Evolutionary conservation across 2,329 filamentous ascomycete genomes (phyloP), one percentile per base, ranked within the genome.

Genomic region (Dactylonectria macrodidyma): DNA sequence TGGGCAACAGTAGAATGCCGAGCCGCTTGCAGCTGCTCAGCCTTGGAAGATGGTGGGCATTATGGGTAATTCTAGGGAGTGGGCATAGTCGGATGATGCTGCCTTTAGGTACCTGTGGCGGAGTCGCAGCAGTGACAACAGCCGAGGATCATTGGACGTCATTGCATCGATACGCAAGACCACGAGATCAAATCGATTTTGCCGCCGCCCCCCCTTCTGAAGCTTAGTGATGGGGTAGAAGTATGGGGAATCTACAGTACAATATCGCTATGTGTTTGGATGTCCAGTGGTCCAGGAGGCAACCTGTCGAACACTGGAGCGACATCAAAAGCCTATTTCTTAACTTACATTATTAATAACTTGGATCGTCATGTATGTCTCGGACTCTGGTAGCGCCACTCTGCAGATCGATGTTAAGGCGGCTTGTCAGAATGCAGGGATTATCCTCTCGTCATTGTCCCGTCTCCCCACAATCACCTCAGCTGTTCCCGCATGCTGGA

Each of bases 21-120:
- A 61, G 59, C 46, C 59, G 48, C 59, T 54, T 59, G 26, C 26
- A 33, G 59, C 44, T 52, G 38, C 58, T 58, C 64, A 62, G 64
- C 64, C 64, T 62, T 62, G 47, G 38, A 47, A 30, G 14, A 54
- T 58, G 63, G 63, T 44, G 34, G 58, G 34, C 24, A 26, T 9
- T 22, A n/a, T 52, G 38, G 55, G 55, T 47, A 30, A 30, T 38
- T 7, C 41, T 44, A 44, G 14, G 41, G 16, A n/a, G 26, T 61
- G 58, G 58, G 14, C 50, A 52, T 51, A 26, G 48, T 9, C 12
- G 24, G 14, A 44, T n/a, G 50, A 34, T 33, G 50, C 48, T 54
- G 58, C 34, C 26, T 47, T 61, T n/a, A 36, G 33, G 46, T 26
- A 34, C 36, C 10, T n/a, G 59, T 61, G 59, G 59, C 59, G 48